Percentiles rank a stretch among this genome's conserved stretches.
phyloP scores from a whole-genome alignment of 768 basidiomycete genomes.

The Cyathus striatus region DNA sequence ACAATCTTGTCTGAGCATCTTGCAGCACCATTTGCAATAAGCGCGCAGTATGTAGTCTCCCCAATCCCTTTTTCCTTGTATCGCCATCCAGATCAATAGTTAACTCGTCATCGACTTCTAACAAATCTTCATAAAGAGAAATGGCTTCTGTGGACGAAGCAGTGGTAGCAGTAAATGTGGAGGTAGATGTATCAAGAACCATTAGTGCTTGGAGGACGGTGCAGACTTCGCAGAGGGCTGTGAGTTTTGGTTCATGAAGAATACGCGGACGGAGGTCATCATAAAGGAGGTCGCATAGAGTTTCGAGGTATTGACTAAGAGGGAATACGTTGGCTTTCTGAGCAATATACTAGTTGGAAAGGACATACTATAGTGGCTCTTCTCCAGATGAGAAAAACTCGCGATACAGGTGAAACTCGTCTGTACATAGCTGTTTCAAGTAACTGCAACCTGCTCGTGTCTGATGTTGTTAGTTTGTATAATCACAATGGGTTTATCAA shows the following conservation, averaged over 20 bases:
- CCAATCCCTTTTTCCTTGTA: slow-evolving; percentile 32
- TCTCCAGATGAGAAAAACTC: slow-evolving; percentile 88
- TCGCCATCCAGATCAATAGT: slow-evolving; percentile 30
- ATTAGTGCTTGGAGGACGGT: slow-evolving; percentile 94
- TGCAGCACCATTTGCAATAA: slow-evolving; percentile 88
- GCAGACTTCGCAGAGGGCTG: slow-evolving; percentile 90
- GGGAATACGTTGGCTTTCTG: too few relatives aligned
- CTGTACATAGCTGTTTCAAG: slow-evolving; percentile 84
- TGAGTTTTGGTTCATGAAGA: slow-evolving; percentile 85
- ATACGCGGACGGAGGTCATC: slow-evolving; percentile 95
- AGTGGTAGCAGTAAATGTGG: slow-evolving; percentile 14
- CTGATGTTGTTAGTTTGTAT: slow-evolving; percentile 29
- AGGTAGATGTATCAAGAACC: slow-evolving; percentile 72
- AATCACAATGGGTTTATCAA: background rate
- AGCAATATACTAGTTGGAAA: too few relatives aligned
- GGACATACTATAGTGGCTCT: slow-evolving; percentile 44
- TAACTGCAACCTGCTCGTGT: slow-evolving; percentile 91
- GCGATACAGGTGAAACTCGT: slow-evolving; percentile 83
- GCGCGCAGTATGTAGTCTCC: slow-evolving; percentile 71
- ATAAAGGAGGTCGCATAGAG: slow-evolving; percentile 88
- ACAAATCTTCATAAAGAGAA: slow-evolving; percentile 12
- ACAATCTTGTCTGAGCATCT: slow-evolving; percentile 91
- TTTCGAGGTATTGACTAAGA: slow-evolving; percentile 80
- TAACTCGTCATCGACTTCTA: slow-evolving; percentile 27
- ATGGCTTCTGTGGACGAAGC: slow-evolving; percentile 22